A percentile compares a stretch with the other conserved stretches of the same genome.
phyloP scores from a whole-genome alignment of 106 monocot species.

The Acorus calamus region DNA sequence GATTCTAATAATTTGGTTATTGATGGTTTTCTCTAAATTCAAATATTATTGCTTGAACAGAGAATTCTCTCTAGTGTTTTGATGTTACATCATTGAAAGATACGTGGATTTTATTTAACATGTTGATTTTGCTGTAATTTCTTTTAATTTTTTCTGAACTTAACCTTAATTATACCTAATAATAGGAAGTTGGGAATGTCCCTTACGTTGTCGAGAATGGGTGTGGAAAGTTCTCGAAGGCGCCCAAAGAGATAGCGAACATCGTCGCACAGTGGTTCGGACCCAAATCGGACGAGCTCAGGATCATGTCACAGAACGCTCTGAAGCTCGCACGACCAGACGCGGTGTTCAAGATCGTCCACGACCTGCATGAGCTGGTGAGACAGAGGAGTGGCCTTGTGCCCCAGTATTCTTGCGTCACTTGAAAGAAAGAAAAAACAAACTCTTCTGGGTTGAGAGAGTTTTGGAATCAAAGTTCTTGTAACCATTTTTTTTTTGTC shows the following conservation, averaged over 20 bases:
- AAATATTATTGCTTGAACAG: too few species aligned
- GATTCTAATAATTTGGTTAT: too few species aligned
- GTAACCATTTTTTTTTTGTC: too few species aligned
- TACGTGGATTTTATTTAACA: too few species aligned
- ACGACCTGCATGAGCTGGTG: conserved; percentile 89
- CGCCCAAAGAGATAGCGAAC: conserved; percentile 71
- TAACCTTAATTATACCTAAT: conserved; percentile 1
- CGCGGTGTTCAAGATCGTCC: conserved; percentile 94
- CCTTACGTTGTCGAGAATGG: conserved; percentile 96
- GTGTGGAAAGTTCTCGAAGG: conserved; percentile 83
- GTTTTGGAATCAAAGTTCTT: too few species aligned
- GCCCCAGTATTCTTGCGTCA: conserved; percentile 31
- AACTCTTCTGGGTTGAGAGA: too few species aligned
- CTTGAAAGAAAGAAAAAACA: conserved; percentile 9
- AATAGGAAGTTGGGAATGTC: conserved; percentile 97
- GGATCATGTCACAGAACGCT: conserved; percentile 72
- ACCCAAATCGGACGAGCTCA: conserved; percentile 57
- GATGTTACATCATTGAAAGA: too few species aligned
- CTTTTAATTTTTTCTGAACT: neutral
- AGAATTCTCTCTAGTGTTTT: too few species aligned
- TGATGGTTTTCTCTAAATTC: too few species aligned
- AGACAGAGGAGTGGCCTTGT: conserved; percentile 49
- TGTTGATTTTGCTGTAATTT: too few species aligned
- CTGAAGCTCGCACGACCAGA: conserved; percentile 76
- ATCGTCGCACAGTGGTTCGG: conserved; percentile 89